Evolutionary conservation across 352 stramenopile species (phyloP).

Genomic region (Phytophthora tubulina): DNA sequence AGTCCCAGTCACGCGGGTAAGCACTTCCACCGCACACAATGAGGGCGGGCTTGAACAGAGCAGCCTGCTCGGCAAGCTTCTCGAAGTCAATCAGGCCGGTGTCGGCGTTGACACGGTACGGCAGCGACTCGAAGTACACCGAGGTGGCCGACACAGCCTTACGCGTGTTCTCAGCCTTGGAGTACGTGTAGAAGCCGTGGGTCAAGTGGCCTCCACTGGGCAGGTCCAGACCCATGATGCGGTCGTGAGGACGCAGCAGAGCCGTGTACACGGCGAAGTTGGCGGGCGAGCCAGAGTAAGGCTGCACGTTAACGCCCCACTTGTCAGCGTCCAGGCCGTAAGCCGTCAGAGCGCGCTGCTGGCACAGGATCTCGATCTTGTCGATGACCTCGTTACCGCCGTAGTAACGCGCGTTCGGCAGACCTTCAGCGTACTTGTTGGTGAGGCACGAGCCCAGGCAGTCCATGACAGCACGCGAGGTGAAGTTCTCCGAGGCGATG

Average conservation of each 20-base stretch:
- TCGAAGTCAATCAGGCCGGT: conserved; percentile 99
- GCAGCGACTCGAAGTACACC: conserved; percentile 99
- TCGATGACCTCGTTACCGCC: conserved; percentile 99
- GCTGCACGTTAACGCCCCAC: conserved; percentile 99
- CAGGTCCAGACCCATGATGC: conserved; percentile 99
- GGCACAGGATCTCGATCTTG: conserved; percentile 96
- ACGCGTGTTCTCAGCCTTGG: conserved; percentile 96
- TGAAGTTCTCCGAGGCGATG: conserved; percentile 99
- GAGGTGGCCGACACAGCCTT: conserved; percentile 99
- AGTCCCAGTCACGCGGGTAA: conserved; percentile 99
- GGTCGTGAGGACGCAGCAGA: conserved; percentile 97
- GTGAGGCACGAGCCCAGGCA: conserved; percentile 98
- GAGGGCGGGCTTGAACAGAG: conserved; percentile 98
- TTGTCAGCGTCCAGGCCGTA: conserved; percentile 94
- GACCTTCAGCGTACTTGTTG: conserved; percentile 99
- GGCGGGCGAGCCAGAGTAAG: conserved; percentile 96
- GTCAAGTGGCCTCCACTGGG: conserved; percentile 98
- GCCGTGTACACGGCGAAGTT: conserved; percentile 99
- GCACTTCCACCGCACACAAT: conserved; percentile 98
- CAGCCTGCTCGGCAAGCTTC: conserved; percentile 93
- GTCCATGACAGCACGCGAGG: conserved; percentile 98
- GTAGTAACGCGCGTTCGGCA: conserved; percentile 97
- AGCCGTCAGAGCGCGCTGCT: conserved; percentile 94
- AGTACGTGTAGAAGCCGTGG: conserved; percentile 98
- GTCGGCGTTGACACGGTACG: conserved; percentile 96